Evolutionary conservation across 2,329 filamentous ascomycete species (phyloP).

Genomic region (Drechslerella dactyloides): DNA sequence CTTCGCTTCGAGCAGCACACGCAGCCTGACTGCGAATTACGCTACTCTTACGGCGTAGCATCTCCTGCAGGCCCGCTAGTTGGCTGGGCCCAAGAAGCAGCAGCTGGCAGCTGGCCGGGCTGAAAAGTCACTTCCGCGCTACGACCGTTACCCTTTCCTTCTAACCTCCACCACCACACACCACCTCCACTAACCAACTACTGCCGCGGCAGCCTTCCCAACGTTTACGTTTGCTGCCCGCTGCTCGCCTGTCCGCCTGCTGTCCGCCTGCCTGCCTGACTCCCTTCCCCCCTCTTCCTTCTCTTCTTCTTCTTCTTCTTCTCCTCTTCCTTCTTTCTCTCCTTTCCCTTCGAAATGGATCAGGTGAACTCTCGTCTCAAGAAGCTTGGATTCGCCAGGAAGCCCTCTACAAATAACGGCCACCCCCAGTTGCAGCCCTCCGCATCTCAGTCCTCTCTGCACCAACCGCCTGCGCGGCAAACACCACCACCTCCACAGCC

Average conservation of each 20-base stretch:
- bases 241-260: slow-evolving; percentile 29
- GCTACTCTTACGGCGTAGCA: too few relatives aligned
- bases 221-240: not conserved
- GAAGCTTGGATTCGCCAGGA: slow-evolving; percentile 62
- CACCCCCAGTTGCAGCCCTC: slow-evolving; percentile 55
- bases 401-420: slow-evolving; percentile 55
- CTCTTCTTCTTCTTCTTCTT: slow-evolving; percentile 39
- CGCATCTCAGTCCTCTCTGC: slow-evolving; percentile 38
- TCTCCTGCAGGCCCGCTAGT: too few relatives aligned
- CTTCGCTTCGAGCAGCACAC: not conserved
- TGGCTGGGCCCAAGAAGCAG: too few relatives aligned
- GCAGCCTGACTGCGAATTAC: not conserved
- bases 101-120: slow-evolving; percentile 2
- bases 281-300: slow-evolving; percentile 37
- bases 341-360: slow-evolving; percentile 57
- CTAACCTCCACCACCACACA: slow-evolving; percentile 19
- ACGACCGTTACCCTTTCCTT: slow-evolving; percentile 8
- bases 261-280: slow-evolving; percentile 45
- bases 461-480: slow-evolving; percentile 59
- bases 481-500: slow-evolving; percentile 57
- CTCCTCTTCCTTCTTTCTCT: slow-evolving; percentile 38
- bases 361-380: slow-evolving; percentile 64
- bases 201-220: slow-evolving; percentile 6
- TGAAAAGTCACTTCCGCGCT: slow-evolving; percentile 11
- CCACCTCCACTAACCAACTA: not conserved